Evolutionary conservation across 164 flowering plant species (phyloP).

Genomic region (Cinnamomum micranthum): DNA sequence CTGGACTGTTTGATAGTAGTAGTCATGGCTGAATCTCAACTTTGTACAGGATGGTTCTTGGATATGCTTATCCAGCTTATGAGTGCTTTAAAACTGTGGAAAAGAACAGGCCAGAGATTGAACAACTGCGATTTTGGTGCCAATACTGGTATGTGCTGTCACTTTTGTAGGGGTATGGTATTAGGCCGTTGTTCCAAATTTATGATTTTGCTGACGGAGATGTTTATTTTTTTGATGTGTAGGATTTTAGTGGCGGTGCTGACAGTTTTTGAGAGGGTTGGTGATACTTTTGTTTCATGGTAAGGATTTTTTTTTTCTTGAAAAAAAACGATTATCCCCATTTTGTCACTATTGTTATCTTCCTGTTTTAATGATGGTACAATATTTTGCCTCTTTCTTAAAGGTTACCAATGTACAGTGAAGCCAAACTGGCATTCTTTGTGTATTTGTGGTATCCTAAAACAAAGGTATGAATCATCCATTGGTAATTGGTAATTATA

Average conservation of each 20-base stretch:
- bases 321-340: too few species aligned
- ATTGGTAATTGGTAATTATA: not conserved
- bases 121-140: slow-evolving; percentile 97
- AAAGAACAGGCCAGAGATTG: slow-evolving; percentile 83
- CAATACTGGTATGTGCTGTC: slow-evolving; percentile 70
- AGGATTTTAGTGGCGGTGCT: slow-evolving; percentile 91
- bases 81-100: slow-evolving; percentile 91
- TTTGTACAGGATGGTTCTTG: slow-evolving; percentile 72
- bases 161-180: not conserved
- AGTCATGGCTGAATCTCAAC: not conserved
- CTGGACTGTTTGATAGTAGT: not conserved
- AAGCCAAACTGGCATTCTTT: slow-evolving; percentile 86
- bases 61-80: slow-evolving; percentile 95
- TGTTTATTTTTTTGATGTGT: slow-evolving; percentile 17
- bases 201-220: not conserved
- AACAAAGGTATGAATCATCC: slow-evolving; percentile 48
- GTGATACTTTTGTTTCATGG: slow-evolving; percentile 92
- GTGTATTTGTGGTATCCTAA: slow-evolving; percentile 90
- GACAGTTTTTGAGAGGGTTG: slow-evolving; percentile 81
- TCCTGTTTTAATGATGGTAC: not conserved
- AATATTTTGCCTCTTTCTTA: slow-evolving; percentile 15
- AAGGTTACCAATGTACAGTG: slow-evolving; percentile 97
- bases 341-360: not conserved
- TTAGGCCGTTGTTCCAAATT: not conserved
- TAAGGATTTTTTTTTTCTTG: slow-evolving; percentile 16